A percentile compares a stretch with the other conserved stretches of the same genome.
Conservation (phyloP, 176 grass and related monocot species). For the Aegilops sharonensis region DNA sequence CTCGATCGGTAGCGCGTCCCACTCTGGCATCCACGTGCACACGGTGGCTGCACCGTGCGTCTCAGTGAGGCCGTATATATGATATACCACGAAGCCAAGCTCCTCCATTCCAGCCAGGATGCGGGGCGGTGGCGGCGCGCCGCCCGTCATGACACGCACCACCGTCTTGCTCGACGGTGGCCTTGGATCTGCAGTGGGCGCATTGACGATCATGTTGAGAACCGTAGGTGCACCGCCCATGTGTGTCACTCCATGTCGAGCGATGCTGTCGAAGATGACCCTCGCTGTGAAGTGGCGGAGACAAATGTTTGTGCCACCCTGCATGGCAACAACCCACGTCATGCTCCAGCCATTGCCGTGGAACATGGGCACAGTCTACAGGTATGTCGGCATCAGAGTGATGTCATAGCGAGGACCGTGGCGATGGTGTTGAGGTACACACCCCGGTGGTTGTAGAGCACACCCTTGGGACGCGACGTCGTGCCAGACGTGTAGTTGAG, state of each 20-base stretch:
- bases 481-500: conserved; percentile 67
- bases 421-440: conserved; percentile 59
- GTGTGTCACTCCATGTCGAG: conserved; percentile 39
- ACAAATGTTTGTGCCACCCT: conserved; percentile 61
- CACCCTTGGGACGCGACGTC: conserved; percentile 49
- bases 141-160: conserved; percentile 50
- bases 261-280: conserved; percentile 48
- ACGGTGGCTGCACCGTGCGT: conserved; percentile 42
- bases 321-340: conserved; percentile 51
- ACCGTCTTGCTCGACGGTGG: not conserved
- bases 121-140: conserved; percentile 37
- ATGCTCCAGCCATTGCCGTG: conserved; percentile 68
- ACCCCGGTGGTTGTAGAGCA: conserved; percentile 58
- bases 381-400: conserved; percentile 38
- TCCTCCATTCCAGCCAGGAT: conserved; percentile 38
- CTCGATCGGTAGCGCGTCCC: conserved; percentile 40
- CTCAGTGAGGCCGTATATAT: conserved; percentile 53
- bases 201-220: conserved; percentile 49
- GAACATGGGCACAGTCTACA: conserved; percentile 69
- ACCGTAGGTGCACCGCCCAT: conserved; percentile 53
- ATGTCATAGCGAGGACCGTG: conserved; percentile 48
- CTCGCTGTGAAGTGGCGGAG: conserved; percentile 29
- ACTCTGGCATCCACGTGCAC: conserved; percentile 53
- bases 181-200: not conserved
- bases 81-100: conserved; percentile 46